Evolutionary conservation across 192 early-diverging fungal species (phyloP).

Genomic region (Endogone sp.): DNA sequence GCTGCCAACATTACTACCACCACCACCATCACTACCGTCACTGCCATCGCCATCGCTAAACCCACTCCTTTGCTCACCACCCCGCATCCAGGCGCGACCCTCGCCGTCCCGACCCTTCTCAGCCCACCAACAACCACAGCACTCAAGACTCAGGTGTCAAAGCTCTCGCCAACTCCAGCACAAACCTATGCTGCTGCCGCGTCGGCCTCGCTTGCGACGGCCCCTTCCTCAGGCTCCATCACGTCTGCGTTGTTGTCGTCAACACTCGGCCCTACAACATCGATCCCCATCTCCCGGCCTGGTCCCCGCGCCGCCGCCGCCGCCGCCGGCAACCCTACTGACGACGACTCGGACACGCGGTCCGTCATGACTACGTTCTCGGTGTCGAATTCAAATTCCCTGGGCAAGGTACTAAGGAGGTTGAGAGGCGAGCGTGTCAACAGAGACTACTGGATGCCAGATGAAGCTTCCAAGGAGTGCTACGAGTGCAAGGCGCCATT

Average conservation of each 20-base stretch:
- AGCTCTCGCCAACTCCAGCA: too few species aligned
- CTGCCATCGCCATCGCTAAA: not conserved
- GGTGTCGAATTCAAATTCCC: conserved; percentile 39
- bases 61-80: too few species aligned
- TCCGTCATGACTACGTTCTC: conserved; percentile 39
- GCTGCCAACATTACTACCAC: not conserved
- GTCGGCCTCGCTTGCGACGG: too few species aligned
- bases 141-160: too few species aligned
- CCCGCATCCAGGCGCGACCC: not conserved
- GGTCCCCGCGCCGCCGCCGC: conserved; percentile 15
- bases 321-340: conserved; percentile 20
- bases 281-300: not conserved
- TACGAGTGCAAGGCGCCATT: conserved; percentile 77
- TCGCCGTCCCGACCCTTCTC: not conserved
- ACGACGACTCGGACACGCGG: conserved; percentile 39
- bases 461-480: conserved; percentile 78
- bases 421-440: conserved; percentile 50
- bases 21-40: not conserved
- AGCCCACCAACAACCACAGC: not conserved
- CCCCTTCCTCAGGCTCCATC: not conserved
- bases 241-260: not conserved
- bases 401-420: conserved; percentile 43
- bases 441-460: conserved; percentile 79
- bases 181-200: too few species aligned
- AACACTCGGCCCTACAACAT: conserved; percentile 1